Base-by-base conservation (phyloP, 805 yeast species). In the Hanseniaspora lindneri region DNA sequence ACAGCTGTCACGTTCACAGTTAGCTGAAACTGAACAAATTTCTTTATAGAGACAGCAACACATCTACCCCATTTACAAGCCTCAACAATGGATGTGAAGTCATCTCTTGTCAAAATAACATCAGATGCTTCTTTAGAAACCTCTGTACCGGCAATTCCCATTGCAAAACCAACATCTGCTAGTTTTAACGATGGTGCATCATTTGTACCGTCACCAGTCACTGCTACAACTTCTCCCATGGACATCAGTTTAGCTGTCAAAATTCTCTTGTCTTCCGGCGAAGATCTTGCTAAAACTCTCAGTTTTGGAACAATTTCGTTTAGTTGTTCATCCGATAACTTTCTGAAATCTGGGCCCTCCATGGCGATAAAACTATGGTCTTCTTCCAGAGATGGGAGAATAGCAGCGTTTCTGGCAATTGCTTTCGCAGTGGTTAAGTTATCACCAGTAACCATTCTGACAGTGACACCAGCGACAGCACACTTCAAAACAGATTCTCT, bases 1-100 rank as follows among this genome's bases (percentile, higher is more conserved):
- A 89, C 95, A n/a, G 99, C 99, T 25, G 98, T 89, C 41, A 92
- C 76, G 60, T 92, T 92, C 43, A 92, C 99, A 6, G 97, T 92
- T 57, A 92, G 71, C 66, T 92, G 98, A 66, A 92, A 92, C 67
- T 92, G 98, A 62, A 92, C 79, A 60, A 92, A 92, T 63, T 92
- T 92, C 66, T 87, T 85, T 60, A 92, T 94, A 2, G 96, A 87
- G 27, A 82, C 80, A 19, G 95, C 81, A 53, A 92, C 97, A 47
- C 96, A 88, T 65, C 99, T 76, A 47, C 99, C 99, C 98, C 98
- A 92, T 65, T 86, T 84, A 58, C 92, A 84, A 20, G 98, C 99
- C 62, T 85, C 84, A 40, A 92, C 97, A 64, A 92, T 92, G 37
- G 94, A 88, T 4, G 85, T 71, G 61, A 92, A 92, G 67, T 92